Base-by-base conservation (phyloP, 441 rosid genomes). In the Breynia disticha region DNA sequence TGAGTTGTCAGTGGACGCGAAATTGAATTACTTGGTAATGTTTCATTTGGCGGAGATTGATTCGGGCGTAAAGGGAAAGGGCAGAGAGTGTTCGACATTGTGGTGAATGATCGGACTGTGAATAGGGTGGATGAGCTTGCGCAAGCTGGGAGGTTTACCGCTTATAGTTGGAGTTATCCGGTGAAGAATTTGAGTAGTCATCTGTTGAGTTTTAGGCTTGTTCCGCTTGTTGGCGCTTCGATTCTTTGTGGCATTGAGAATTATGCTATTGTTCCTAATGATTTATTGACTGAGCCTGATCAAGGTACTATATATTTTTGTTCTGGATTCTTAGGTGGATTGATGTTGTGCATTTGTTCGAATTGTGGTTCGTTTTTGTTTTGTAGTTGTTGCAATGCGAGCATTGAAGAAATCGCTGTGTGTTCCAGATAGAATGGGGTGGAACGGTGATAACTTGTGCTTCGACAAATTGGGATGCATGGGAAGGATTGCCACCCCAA, bases 401-500 rank as follows among this genome's bases (percentile, higher is more conserved):
- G 90, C 95, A 9, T 69, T 93, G 81, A 89, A 93, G 69, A 90
- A 89, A 50, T 89, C 97, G 0, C 81, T 93, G 13, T 79, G 77
- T 16, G 73, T 93, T 69, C 99, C 96, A 11, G 93, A 69, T 57
- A 79, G 96, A 62, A 89, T 93, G 99, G 99, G 99, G 47, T 93
- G 99, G 99, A 89, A 83, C 67, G 99, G 99, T 56, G 97, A 93
- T 77, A n/a, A 97, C 99, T 15, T 93, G 99, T 72, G 95, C 99
- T 64, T 97, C 99, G 52, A 84, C 96, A 17, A 79, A 57, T 49
- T 93, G 99, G 99, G 90, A 89, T 71, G 95, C 97, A 70, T 93
- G 99, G 99, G 99, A 93, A 67, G 99, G 99, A 57, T 16, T 93
- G 99, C 64, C 86, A 69, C 32, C 69, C 83, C 50, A 76, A 76